Conservation (phyloP, 129 eudicot genomes). For the Rutidosis leptorrhynchoides region DNA sequence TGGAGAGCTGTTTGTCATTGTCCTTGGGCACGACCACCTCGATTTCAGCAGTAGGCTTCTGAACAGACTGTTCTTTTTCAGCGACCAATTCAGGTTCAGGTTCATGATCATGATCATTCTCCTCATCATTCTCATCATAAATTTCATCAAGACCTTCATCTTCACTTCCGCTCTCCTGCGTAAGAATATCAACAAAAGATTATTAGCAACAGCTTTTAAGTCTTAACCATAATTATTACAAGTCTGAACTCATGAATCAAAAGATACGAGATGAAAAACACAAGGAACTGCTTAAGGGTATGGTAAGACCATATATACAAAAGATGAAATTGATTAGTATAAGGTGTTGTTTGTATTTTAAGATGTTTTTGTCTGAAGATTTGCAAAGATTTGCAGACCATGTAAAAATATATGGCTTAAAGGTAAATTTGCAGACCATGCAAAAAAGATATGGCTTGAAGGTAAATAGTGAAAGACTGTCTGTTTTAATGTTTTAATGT, state of each 20-base stretch:
- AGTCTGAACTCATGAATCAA: not conserved
- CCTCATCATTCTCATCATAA: conserved; percentile 81
- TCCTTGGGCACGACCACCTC: conserved; percentile 55
- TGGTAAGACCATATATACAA: not conserved
- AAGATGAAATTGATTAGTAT: too few relatives aligned
- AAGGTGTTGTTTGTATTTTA: too few relatives aligned
- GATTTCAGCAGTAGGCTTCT: conserved; percentile 52
- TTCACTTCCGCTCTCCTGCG: conserved; percentile 91
- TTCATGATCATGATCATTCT: conserved; percentile 68
- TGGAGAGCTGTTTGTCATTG: conserved; percentile 80
- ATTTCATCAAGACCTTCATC: conserved; percentile 67
- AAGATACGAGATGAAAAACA: not conserved
- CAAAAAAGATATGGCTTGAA: too few relatives aligned
- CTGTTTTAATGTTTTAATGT: too few relatives aligned
- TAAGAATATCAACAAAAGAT: not conserved
- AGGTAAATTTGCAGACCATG: too few relatives aligned
- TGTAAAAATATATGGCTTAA: too few relatives aligned
- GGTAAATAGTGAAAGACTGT: too few relatives aligned
- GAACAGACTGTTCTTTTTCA: conserved; percentile 45
- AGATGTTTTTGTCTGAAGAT: too few relatives aligned
- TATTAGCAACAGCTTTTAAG: conserved; percentile 5
- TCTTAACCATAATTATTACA: not conserved
- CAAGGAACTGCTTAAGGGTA: not conserved
- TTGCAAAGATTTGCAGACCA: too few relatives aligned
- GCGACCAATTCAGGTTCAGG: conserved; percentile 55